Percentiles rank a stretch among this genome's conserved stretches.
phyloP scores from a whole-genome alignment of 2,329 filamentous ascomycete genomes.

The Elsinoe arachidis region DNA sequence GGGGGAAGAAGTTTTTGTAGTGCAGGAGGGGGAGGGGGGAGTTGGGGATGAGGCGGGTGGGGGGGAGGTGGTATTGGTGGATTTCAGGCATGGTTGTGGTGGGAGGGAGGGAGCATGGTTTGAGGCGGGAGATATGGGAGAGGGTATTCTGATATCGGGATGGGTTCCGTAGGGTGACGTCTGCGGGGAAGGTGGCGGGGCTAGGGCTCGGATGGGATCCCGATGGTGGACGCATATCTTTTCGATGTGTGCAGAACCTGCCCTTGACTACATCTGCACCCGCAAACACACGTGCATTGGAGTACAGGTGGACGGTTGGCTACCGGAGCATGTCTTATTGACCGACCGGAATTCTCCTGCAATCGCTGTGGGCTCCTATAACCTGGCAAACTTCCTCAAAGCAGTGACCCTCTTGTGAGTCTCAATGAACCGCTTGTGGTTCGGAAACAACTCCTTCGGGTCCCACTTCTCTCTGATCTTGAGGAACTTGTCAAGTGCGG shows the following conservation, averaged over 20 bases:
- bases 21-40: slow-evolving; percentile 46
- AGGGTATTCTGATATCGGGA: too few relatives aligned
- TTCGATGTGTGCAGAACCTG: too few relatives aligned
- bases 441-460: neutral
- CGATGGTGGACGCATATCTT: too few relatives aligned
- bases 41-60: slow-evolving; percentile 42
- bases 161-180: too few relatives aligned
- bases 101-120: neutral
- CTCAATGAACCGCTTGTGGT: neutral
- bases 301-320: too few relatives aligned
- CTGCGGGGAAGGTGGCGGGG: too few relatives aligned
- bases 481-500: neutral
- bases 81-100: slow-evolving; percentile 24
- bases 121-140: neutral
- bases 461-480: neutral
- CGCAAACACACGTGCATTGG: too few relatives aligned
- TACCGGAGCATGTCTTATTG: too few relatives aligned
- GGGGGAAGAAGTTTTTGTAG: slow-evolving; percentile 30
- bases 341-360: too few relatives aligned
- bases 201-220: too few relatives aligned
- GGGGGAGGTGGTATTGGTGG: slow-evolving; percentile 34
- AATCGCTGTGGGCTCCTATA: too few relatives aligned
- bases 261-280: too few relatives aligned
- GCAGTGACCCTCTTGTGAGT: neutral
- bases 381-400: neutral